A percentile compares a stretch with the other conserved stretches of the same genome.
phyloP scores from a whole-genome alignment of 768 basidiomycete genomes.

The Suillus luteus region DNA sequence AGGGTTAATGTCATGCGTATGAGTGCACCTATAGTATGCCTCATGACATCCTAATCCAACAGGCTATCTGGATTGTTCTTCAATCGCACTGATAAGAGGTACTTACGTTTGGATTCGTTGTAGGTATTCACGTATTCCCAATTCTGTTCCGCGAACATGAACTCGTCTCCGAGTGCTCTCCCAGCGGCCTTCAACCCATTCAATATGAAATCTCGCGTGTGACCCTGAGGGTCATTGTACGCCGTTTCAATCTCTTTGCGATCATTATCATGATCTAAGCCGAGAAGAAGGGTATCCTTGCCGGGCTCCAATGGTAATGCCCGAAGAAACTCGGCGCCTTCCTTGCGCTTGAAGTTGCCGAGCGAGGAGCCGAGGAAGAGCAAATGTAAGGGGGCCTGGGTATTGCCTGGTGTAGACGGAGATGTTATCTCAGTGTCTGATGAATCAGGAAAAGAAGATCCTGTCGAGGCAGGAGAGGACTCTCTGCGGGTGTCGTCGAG shows the following conservation, averaged over 20 bases:
- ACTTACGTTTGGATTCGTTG: constrained; percentile 56
- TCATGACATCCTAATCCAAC: constrained; percentile 70
- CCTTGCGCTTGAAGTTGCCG: constrained; percentile 82
- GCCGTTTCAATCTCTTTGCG: constrained; percentile 74
- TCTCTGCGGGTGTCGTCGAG: constrained; percentile 26
- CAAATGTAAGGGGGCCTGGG: constrained; percentile 66
- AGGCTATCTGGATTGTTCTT: background rate
- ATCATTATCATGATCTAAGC: constrained; percentile 85
- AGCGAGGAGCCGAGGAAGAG: constrained; percentile 91
- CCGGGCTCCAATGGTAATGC: constrained; percentile 77
- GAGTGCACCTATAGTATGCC: constrained; percentile 76
- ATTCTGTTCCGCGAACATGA: constrained; percentile 60
- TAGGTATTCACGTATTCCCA: constrained; percentile 73
- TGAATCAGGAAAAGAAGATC: constrained; percentile 24
- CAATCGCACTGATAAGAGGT: background rate
- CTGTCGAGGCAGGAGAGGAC: constrained; percentile 42
- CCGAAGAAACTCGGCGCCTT: constrained; percentile 71
- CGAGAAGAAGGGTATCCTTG: constrained; percentile 85
- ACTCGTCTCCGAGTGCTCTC: constrained; percentile 63
- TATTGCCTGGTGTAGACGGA: constrained; percentile 50
- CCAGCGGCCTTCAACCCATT: constrained; percentile 79
- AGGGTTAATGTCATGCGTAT: constrained; percentile 56
- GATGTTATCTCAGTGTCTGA: constrained; percentile 16
- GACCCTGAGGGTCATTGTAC: constrained; percentile 80
- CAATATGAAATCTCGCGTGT: constrained; percentile 79